These are phyloP conservation scores for Lithospermum erythrorhizon DNA, from an alignment of 257 asterid genomes.

Conservation along the genomic window DNA sequence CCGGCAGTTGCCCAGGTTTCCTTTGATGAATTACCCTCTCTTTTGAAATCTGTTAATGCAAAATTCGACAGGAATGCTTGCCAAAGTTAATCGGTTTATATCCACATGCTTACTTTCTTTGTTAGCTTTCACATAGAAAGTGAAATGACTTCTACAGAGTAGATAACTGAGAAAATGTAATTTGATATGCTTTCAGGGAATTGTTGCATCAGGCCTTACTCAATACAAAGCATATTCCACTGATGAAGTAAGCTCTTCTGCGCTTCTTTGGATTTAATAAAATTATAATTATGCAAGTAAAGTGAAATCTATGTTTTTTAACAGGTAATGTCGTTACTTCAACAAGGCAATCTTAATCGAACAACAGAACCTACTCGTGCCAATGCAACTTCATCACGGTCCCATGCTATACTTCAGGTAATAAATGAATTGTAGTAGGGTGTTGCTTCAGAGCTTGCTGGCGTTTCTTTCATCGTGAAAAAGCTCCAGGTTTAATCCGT, in stretches of 20 bases:
- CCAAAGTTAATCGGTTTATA: no score
- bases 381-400: slow-evolving; percentile 58
- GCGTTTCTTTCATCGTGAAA: neutral
- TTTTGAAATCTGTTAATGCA: no score
- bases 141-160: no score
- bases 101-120: no score
- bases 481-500: no score
- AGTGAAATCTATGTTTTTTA: neutral
- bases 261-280: slow-evolving; percentile 2
- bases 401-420: slow-evolving; percentile 68
- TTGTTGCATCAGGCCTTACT: slow-evolving; percentile 53
- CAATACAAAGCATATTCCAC: slow-evolving; percentile 54
- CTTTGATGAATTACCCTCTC: no score
- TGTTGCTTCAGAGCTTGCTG: neutral
- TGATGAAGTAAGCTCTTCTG: slow-evolving; percentile 33
- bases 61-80: no score
- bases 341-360: slow-evolving; percentile 49
- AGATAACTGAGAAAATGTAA: no score
- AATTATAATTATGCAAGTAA: neutral
- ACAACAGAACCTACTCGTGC: slow-evolving; percentile 63
- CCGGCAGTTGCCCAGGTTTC: no score
- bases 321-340: slow-evolving; percentile 60
- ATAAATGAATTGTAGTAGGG: neutral
- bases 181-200: slow-evolving; percentile 36
- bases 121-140: no score